Percentiles rank a stretch among this genome's conserved stretches.
These are phyloP conservation scores for Volvox carteri DNA, from an alignment of 163 green algal genomes.

Conservation along the genomic window DNA sequence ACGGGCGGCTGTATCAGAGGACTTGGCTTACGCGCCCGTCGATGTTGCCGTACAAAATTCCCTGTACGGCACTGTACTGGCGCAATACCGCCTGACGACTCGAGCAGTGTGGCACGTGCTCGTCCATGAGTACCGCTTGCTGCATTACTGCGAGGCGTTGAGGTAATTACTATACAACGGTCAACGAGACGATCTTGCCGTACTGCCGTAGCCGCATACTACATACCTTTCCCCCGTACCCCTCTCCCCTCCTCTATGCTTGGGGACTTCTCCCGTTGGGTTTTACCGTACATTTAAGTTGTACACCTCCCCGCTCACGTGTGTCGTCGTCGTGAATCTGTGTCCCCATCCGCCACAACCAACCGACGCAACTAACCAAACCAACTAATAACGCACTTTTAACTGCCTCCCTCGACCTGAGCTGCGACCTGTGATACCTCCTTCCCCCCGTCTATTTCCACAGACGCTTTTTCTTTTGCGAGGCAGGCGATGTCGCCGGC, in stretches of 20 bases:
- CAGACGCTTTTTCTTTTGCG: constrained; percentile 52
- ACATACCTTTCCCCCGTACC: too few relatives aligned
- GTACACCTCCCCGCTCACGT: too few relatives aligned
- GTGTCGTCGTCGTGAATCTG: too few relatives aligned
- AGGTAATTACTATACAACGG: too few relatives aligned
- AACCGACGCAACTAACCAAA: too few relatives aligned
- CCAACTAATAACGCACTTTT: too few relatives aligned
- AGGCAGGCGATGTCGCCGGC: constrained; percentile 37
- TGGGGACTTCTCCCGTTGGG: too few relatives aligned
- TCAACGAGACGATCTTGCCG: too few relatives aligned
- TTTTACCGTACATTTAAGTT: too few relatives aligned
- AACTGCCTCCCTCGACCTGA: not conserved
- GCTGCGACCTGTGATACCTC: not conserved
- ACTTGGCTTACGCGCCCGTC: constrained; percentile 48
- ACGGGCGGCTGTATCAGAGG: constrained; percentile 8
- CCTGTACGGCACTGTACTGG: constrained; percentile 28
- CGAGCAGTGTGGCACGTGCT: constrained; percentile 51
- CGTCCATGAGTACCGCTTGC: constrained; percentile 41
- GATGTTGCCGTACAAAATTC: constrained; percentile 26
- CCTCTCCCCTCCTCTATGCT: not conserved
- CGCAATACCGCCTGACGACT: constrained; percentile 49
- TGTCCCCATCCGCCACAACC: too few relatives aligned
- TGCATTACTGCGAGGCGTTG: constrained; percentile 20
- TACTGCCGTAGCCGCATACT: too few relatives aligned
- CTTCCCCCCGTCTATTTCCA: not conserved